Evolutionary conservation across 2,329 filamentous ascomycete genomes (phyloP), one percentile per base, ranked within the genome.

Genomic region (Diaporthe vaccinii): DNA sequence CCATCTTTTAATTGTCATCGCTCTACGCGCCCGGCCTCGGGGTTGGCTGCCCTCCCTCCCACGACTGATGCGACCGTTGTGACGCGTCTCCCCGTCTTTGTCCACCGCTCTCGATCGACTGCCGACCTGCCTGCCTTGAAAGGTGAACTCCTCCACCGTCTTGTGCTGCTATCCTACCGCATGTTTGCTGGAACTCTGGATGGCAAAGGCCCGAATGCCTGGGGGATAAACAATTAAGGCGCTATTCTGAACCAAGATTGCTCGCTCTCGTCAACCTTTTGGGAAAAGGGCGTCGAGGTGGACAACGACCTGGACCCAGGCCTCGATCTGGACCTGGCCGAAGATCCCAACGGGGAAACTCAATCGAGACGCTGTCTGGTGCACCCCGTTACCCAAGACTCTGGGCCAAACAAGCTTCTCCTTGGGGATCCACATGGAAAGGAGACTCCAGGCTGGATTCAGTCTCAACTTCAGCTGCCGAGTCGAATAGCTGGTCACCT

Each of bases 401-500:
- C 41, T 72, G 44, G 55, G 41, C 55, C 57, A 61, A 49, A 61
- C 55, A 72, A 49, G 55, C 41, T 72, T 72, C 69, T 59, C 53
- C 36, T 59, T 49, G 55, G 22, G 34, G 34, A 34, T 51, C 69
- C 69, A 51, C 69, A 51, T 20, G 20, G 55, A 39, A n/a, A 51
- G 46, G 31, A 53, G 65, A 68, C 65, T 59, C 34, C 12, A 46
- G 44, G 31, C 59, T 17, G 69, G 20, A n/a, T 17, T 51, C 55
- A 49, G 41, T 72, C 55, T 72, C 53, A 72, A 72, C 69, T 72
- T 59, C 34, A 59, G 53, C 69, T 72, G 69, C 39, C 69, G 53
- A 59, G 69, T 59, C 69, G 53, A 72, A 39, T 25, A 12, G 39
- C 39, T 39, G n/a, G 41, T 39, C 46, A 41, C 51, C 34, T 14